These are phyloP conservation scores for Orychophragmus violaceus DNA, from an alignment of 345 rosid genomes.

Conservation along the genomic window DNA sequence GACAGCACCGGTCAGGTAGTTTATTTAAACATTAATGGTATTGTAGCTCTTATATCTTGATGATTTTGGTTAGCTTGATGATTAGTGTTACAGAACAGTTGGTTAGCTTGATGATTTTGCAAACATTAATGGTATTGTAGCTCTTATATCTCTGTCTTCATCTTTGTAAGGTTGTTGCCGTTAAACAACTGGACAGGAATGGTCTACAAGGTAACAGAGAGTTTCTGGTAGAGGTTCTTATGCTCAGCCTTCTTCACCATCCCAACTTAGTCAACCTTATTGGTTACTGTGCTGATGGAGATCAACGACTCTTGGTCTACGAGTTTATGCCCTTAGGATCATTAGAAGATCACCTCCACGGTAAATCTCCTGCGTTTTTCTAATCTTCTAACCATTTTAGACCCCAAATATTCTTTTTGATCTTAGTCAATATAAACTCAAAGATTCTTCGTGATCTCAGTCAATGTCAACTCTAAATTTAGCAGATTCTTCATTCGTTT, in stretches of 20 bases:
- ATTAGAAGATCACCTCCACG: conserved; percentile 96
- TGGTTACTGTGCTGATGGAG: conserved; percentile 99
- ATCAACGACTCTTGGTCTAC: conserved; percentile 94
- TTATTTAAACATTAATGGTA: background rate
- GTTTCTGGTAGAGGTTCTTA: conserved; percentile 96
- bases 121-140: background rate
- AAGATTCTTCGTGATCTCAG: conserved; percentile 11
- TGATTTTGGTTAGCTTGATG: too few relatives aligned
- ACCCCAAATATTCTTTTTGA: background rate
- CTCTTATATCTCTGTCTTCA: background rate
- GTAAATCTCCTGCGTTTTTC: conserved; percentile 36
- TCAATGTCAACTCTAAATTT: conserved; percentile 27
- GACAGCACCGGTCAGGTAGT: conserved; percentile 90
- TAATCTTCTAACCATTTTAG: background rate
- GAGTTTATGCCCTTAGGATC: conserved; percentile 98
- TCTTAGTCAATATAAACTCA: conserved; percentile 1
- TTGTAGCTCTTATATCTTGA: background rate
- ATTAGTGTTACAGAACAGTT: background rate
- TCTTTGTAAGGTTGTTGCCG: conserved; percentile 75
- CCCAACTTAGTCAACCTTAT: conserved; percentile 88
- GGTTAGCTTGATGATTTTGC: background rate
- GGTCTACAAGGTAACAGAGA: conserved; percentile 99
- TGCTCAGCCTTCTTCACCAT: conserved; percentile 99
- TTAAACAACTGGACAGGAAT: conserved; percentile 91
- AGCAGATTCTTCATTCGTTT: conserved; percentile 10